Evolutionary conservation across 2,329 filamentous ascomycete species (phyloP), one percentile per base, ranked within the genome.

Genomic region (Pseudocercospora vitis): DNA sequence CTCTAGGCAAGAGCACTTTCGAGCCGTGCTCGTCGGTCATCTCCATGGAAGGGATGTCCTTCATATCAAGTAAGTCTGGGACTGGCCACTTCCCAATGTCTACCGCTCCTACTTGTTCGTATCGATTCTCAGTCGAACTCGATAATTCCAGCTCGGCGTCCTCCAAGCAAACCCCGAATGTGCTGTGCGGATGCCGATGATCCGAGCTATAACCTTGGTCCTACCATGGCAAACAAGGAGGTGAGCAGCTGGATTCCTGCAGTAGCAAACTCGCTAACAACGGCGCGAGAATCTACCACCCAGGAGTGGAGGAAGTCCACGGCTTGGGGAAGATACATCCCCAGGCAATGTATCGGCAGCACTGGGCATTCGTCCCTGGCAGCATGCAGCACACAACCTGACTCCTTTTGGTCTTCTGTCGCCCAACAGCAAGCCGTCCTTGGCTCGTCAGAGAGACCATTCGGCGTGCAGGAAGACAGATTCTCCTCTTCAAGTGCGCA

Each of bases 401-500:
- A 55, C 61, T 26, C 58, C 60, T 2, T 56, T 62, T 16, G 55
- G 53, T 8, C 50, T 60, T 8, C 50, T 63, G 4, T 66, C 67
- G 11, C 66, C 67, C 3, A 66, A 58, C 53, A 64, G 56, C 57
- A 67, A 65, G 42, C 67, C 67, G 3, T 57, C 57, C 2, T 52
- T 69, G 42, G 59, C 56, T 28, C 54, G 57, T 9, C 67, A 69
- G 50, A 53, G 67, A 50, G 66, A 69, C 40, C 67, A 69, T 39
- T 67, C 66, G 11, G 62, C 65, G 16, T 69, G 67, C 54, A 56
- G 62, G 16, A 52, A 47, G 35, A 54, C 60, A 21, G 60, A 63
- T 18, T 67, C 65, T n/a, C 67, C 67, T 23, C 53, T 71, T 14
- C 65, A 63, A 26, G 66, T 71, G 11, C 66, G 65, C 23, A 70